phyloP scores from a whole-genome alignment of 345 rosid species.

The Ceriops zippeliana region DNA sequence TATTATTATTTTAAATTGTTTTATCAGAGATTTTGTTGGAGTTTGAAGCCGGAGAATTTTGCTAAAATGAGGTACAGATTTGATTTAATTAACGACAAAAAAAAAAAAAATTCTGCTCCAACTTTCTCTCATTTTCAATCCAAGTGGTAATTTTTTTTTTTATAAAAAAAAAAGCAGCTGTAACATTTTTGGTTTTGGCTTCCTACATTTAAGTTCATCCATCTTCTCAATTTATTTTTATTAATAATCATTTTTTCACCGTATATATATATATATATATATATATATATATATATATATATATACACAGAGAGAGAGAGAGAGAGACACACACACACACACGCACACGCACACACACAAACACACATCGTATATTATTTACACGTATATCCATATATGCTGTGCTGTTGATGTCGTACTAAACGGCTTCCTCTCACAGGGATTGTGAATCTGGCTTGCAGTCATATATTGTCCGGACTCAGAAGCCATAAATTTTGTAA shows the following conservation, averaged over 20 bases:
- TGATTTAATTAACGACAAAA: neutral
- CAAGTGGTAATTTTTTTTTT: too few relatives aligned
- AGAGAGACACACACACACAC: too few relatives aligned
- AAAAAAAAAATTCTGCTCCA: too few relatives aligned
- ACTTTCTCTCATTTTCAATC: too few relatives aligned
- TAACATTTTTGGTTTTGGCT: neutral
- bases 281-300: neutral
- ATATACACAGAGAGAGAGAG: too few relatives aligned
- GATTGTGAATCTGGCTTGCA: conserved; percentile 2
- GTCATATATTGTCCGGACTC: conserved; percentile 6
- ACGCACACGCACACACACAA: too few relatives aligned
- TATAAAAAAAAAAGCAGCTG: too few relatives aligned
- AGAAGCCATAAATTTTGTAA: neutral
- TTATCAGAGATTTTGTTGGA: conserved; percentile 7
- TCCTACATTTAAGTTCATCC: neutral
- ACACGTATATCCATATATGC: neutral
- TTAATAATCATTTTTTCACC: neutral
- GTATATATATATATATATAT: neutral
- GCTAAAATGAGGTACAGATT: conserved; percentile 12
- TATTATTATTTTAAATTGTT: neutral
- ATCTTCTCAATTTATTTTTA: neutral
- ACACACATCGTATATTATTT: neutral
- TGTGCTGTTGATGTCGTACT: neutral
- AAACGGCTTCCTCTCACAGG: conserved; percentile 1
- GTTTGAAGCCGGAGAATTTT: conserved; percentile 7